phyloP scores from a whole-genome alignment of 306 rosid genomes.

The Cicer chorassanicum region DNA sequence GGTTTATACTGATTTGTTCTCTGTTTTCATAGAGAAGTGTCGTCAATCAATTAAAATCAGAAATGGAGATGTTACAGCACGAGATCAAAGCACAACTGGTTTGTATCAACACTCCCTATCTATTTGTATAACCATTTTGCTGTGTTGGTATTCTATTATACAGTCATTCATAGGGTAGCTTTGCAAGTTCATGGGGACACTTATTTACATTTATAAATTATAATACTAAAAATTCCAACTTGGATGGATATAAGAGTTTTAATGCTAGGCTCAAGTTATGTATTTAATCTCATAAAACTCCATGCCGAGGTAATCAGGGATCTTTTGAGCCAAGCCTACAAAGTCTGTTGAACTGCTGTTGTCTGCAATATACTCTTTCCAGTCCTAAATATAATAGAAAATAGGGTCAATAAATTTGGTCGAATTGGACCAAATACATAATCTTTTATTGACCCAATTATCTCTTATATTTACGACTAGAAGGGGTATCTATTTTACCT shows the following conservation, averaged over 20 bases:
- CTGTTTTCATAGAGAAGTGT: constrained; percentile 65
- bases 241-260: constrained; percentile 11
- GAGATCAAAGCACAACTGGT: constrained; percentile 85
- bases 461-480: too few relatives aligned
- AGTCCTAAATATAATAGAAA: too few relatives aligned
- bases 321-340: background rate
- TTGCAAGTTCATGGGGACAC: constrained; percentile 17
- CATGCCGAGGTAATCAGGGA: background rate
- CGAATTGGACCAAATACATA: too few relatives aligned
- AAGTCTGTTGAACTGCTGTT: background rate
- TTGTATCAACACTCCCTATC: constrained; percentile 45
- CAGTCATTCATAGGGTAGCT: constrained; percentile 14
- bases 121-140: constrained; percentile 26
- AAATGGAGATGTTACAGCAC: constrained; percentile 75
- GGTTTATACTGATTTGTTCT: constrained; percentile 41
- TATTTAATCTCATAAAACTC: constrained; percentile 14
- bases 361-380: too few relatives aligned
- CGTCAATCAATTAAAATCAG: constrained; percentile 84
- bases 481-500: background rate
- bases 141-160: constrained; percentile 31
- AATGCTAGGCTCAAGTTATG: background rate
- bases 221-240: constrained; percentile 1
- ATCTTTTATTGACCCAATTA: too few relatives aligned
- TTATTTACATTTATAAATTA: constrained; percentile 30
- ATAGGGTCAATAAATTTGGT: too few relatives aligned